Conservation (phyloP, 1,284 basidiomycete species). For the Thecaphora frezii region DNA sequence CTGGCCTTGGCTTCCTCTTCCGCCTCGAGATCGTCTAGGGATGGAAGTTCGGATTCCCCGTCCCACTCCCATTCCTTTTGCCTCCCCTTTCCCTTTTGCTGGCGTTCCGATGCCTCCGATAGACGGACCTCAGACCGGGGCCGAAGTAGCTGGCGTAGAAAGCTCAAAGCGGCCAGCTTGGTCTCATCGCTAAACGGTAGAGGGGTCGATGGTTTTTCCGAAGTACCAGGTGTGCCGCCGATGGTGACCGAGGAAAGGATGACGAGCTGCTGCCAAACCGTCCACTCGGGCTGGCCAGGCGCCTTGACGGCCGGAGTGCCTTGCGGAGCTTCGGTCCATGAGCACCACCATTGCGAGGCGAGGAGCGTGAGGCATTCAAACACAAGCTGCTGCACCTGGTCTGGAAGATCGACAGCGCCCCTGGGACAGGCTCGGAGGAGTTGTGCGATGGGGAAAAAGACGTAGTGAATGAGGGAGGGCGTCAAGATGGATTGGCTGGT, state of each 20-base stretch:
- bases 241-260: slow-evolving; percentile 41
- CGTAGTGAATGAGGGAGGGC: slow-evolving; percentile 44
- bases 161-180: slow-evolving; percentile 17
- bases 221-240: slow-evolving; percentile 1
- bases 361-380: slow-evolving; percentile 33
- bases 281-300: slow-evolving; percentile 15
- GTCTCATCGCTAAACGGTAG: slow-evolving; percentile 25
- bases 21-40: slow-evolving; percentile 30
- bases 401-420: slow-evolving; percentile 32
- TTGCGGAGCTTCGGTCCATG: slow-evolving; percentile 15
- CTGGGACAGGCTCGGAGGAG: slow-evolving; percentile 29
- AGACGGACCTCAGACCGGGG: slow-evolving; percentile 15
- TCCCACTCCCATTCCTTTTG: slow-evolving; percentile 54
- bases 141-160: slow-evolving; percentile 29
- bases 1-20: not conserved
- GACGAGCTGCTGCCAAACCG: slow-evolving; percentile 51
- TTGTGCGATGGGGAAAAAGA: slow-evolving; percentile 53
- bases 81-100: slow-evolving; percentile 39
- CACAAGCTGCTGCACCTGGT: slow-evolving; percentile 21
- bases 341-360: slow-evolving; percentile 46
- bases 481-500: slow-evolving; percentile 7
- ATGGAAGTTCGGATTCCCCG: slow-evolving; percentile 48
- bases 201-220: not conserved
- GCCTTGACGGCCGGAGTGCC: not conserved
- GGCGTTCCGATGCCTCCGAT: not conserved